Evolutionary conservation across 768 basidiomycete genomes (phyloP), one percentile per base, ranked within the genome.

Genomic region (Termitomyces sp.): DNA sequence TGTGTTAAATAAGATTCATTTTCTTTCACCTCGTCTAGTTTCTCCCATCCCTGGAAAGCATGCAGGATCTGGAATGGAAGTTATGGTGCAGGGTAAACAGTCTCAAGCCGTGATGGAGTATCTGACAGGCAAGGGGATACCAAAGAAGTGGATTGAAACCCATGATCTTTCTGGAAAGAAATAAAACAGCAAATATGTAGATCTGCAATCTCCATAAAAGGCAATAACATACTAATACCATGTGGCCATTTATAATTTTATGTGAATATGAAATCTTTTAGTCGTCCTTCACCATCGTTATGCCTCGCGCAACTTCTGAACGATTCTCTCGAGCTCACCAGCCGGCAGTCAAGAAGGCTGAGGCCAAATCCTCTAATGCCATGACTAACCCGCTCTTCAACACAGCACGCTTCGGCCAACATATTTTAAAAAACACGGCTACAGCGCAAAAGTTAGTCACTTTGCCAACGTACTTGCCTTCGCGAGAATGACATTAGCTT

Each of bases 401-500:
- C 67, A 97, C 95, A 3, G 90, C 92, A 67, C 81, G 91, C 62
- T 98, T 97, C 64, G 96, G 97, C 21, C 96, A 98, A 71, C 96
- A 99, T 75, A 98, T 99, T 62, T 80, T 98, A 59, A 98, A 96
- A 74, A 98, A 94, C 71, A 89, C 92, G 5, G 82, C 86, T 57
- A 89, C 93, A 34, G 93, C 93, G 5, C 92, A 96, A 78, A 88
- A 86, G 93, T 96, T 66, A 59, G 80, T 73, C 58, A 57, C 25
- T 46, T 19, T 37, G 29, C 21, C 34, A 29, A 51, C 57, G 21
- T 29, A 25, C 29, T 55, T 56, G 25, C 25, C 27, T 44, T 17
- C 37, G 23, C 11, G 31, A 51, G 12, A 45, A 47, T 66, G 42
- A 62, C 43, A 32, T 31, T 27, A 27, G 19, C 17, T 53, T 63